Evolutionary conservation across 805 yeast species (phyloP).

Genomic region (Naumovozyma castellii): DNA sequence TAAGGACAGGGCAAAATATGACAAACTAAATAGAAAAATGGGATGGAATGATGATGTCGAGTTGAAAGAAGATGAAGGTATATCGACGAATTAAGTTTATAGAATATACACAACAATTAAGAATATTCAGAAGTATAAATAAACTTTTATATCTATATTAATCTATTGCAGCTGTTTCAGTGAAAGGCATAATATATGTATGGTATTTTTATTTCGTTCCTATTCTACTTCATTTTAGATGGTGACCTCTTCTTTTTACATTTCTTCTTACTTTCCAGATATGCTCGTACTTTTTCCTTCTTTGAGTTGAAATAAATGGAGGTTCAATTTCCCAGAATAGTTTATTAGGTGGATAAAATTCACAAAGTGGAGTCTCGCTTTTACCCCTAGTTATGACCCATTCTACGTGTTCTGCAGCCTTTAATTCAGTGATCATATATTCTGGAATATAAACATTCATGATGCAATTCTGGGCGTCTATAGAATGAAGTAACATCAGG

Average conservation of each 20-base stretch:
- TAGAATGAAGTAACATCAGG: conserved; percentile 57
- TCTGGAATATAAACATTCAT: conserved; percentile 52
- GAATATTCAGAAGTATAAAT: neutral
- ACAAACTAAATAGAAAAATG: conserved; percentile 58
- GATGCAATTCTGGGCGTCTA: conserved; percentile 32
- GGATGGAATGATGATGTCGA: conserved; percentile 53
- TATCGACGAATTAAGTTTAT: neutral
- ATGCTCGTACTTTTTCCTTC: conserved; percentile 39
- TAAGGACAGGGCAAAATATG: conserved; percentile 69
- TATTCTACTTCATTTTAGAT: conserved; percentile 10
- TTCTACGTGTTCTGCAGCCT: conserved; percentile 19
- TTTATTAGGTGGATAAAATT: conserved; percentile 32
- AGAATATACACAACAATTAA: neutral
- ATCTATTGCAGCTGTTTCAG: too few species aligned
- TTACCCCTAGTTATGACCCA: conserved; percentile 50
- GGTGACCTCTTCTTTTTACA: conserved; percentile 39
- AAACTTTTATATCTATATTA: too few species aligned
- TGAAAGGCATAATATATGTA: too few species aligned
- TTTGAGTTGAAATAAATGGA: conserved; percentile 40
- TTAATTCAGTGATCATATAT: conserved; percentile 3
- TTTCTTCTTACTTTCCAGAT: conserved; percentile 52
- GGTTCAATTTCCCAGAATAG: conserved; percentile 4
- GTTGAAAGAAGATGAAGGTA: conserved; percentile 11
- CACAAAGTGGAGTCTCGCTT: conserved; percentile 56
- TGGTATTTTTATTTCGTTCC: neutral